A percentile compares a stretch with the other conserved stretches of the same genome.
Conservation (phyloP, 2,329 filamentous ascomycete species). For the Epichloe hybrida region DNA sequence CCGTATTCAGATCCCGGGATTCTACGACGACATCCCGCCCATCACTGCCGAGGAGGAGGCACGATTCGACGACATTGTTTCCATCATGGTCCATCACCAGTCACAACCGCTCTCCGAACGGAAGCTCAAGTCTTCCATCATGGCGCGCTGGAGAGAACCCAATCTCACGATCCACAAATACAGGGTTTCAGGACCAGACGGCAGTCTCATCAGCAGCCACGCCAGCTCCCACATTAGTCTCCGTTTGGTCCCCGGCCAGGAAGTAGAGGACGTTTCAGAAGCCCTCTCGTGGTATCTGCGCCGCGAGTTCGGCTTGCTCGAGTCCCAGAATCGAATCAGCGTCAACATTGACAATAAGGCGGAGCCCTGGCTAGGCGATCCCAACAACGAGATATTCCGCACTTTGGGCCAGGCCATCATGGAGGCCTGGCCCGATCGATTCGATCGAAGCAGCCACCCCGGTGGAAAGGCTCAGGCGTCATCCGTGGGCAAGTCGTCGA, state of each 20-base stretch:
- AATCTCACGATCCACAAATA: slow-evolving; percentile 90
- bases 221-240: slow-evolving; percentile 82
- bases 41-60: slow-evolving; percentile 63
- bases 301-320: slow-evolving; percentile 57
- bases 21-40: slow-evolving; percentile 73
- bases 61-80: slow-evolving; percentile 73
- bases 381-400: slow-evolving; percentile 78
- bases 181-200: slow-evolving; percentile 82
- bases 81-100: slow-evolving; percentile 59
- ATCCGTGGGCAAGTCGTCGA: slow-evolving; percentile 7
- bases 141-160: slow-evolving; percentile 90
- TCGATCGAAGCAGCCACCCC: slow-evolving; percentile 12
- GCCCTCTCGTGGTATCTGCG: slow-evolving; percentile 54
- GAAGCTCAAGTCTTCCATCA: slow-evolving; percentile 68
- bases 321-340: slow-evolving; percentile 66
- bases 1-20: slow-evolving; percentile 69
- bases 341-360: slow-evolving; percentile 86
- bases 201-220: slow-evolving; percentile 79
- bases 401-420: slow-evolving; percentile 78
- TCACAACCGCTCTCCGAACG: slow-evolving; percentile 46
- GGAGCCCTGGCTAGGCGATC: slow-evolving; percentile 92
- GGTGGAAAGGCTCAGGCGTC: slow-evolving; percentile 5
- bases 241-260: slow-evolving; percentile 85
- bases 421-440: slow-evolving; percentile 61
- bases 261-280: slow-evolving; percentile 62